These are phyloP conservation scores for Aspergillus proliferans DNA, from an alignment of 2,329 filamentous ascomycete species.

Conservation along the genomic window DNA sequence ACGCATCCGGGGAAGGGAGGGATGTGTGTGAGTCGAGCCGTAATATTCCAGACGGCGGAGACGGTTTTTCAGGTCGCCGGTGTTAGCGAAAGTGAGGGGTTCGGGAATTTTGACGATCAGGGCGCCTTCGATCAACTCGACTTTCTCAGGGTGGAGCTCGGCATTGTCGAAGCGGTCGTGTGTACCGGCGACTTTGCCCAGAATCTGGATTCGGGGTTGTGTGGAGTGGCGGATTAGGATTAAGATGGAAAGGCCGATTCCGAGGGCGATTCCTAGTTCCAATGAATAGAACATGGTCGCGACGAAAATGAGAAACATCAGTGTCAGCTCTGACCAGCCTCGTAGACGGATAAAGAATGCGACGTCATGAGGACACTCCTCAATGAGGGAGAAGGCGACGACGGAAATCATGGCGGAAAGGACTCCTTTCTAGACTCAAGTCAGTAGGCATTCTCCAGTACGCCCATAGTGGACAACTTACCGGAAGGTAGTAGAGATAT, in stretches of 20 bases:
- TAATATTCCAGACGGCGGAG: constrained; percentile 81
- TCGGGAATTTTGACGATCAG: constrained; percentile 97
- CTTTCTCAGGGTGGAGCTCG: constrained; percentile 60
- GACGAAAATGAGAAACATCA: constrained; percentile 87
- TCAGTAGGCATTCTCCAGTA: background rate
- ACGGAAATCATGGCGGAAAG: constrained; percentile 91
- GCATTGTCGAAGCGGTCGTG: constrained; percentile 76
- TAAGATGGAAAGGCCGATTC: constrained; percentile 82
- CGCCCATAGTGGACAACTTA: constrained; percentile 42
- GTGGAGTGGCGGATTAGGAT: constrained; percentile 87
- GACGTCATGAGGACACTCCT: constrained; percentile 91
- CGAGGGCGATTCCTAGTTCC: constrained; percentile 85
- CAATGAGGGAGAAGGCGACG: constrained; percentile 87
- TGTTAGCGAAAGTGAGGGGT: constrained; percentile 94
- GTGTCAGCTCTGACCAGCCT: constrained; percentile 75
- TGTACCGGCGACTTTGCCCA: constrained; percentile 80
- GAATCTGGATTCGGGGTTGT: constrained; percentile 88
- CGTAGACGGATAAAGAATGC: constrained; percentile 79
- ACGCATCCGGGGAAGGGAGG: constrained; percentile 74
- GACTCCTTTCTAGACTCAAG: constrained; percentile 67
- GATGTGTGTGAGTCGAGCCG: constrained; percentile 77
- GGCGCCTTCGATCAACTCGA: constrained; percentile 88
- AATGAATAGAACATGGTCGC: constrained; percentile 94
- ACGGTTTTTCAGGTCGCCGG: constrained; percentile 79
- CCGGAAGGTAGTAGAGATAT: constrained; percentile 92